Evolutionary conservation across 2,329 filamentous ascomycete species (phyloP).

Genomic region (Penicillium sclerotigenum): DNA sequence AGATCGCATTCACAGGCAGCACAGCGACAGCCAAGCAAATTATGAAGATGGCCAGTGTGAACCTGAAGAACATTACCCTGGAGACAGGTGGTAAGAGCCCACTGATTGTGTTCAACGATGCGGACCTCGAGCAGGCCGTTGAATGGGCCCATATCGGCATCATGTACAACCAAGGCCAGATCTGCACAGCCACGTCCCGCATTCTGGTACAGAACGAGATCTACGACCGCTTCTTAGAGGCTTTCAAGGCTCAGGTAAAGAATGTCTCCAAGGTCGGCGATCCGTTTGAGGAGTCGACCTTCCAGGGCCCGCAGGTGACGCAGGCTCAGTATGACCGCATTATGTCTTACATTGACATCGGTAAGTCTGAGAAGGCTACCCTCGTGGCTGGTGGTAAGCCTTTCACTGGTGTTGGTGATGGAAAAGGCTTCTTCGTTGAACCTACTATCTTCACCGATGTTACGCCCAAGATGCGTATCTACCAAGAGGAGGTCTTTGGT

Average conservation of each 20-base stretch:
- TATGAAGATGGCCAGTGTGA: constrained; percentile 38
- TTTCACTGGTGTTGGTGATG: constrained; percentile 28
- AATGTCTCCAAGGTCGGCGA: constrained; percentile 33
- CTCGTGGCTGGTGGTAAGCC: constrained; percentile 34
- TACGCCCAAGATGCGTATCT: constrained; percentile 34
- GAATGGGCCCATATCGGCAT: constrained; percentile 63
- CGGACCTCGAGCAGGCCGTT: constrained; percentile 65
- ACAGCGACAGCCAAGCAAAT: constrained; percentile 35
- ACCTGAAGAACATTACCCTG: constrained; percentile 37
- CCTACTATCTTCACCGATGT: constrained; percentile 36
- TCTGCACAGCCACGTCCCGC: constrained; percentile 36
- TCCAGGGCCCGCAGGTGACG: constrained; percentile 28
- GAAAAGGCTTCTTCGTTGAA: constrained; percentile 28
- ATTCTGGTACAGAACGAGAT: constrained; percentile 27
- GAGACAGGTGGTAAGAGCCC: constrained; percentile 63
- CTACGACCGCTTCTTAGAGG: constrained; percentile 22
- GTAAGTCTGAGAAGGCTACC: constrained; percentile 37
- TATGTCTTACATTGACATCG: constrained; percentile 28
- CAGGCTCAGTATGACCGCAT: constrained; percentile 28
- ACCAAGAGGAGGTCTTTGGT: constrained; percentile 44
- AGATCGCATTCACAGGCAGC: constrained; percentile 37
- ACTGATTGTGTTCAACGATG: constrained; percentile 62
- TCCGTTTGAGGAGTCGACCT: constrained; percentile 33
- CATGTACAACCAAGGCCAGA: constrained; percentile 43
- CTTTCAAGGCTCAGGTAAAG: constrained; percentile 26